Evolutionary conservation across 331 rosid genomes (phyloP).

Genomic region (Saraca asoca): DNA sequence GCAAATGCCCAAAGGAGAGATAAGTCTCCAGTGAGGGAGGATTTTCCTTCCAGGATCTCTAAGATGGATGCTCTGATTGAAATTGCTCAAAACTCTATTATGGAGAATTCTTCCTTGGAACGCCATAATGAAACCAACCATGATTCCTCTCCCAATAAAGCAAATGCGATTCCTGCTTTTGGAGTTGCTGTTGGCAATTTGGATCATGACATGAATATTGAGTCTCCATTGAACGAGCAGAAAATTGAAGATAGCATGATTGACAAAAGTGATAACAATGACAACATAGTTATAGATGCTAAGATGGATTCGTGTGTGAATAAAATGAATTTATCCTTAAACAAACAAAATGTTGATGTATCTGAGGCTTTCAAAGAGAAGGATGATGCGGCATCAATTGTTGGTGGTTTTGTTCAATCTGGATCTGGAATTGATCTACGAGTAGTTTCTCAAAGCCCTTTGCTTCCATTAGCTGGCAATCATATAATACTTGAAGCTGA

Average conservation of each 20-base stretch:
- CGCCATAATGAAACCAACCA: constrained; percentile 34
- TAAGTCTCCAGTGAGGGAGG: constrained; percentile 56
- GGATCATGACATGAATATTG: constrained; percentile 38
- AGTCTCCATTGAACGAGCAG: constrained; percentile 39
- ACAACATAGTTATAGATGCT: constrained; percentile 39
- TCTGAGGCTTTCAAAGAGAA: constrained; percentile 33
- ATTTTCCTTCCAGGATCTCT: constrained; percentile 55
- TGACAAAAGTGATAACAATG: constrained; percentile 33
- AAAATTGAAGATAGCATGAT: constrained; percentile 48
- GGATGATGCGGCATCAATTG: constrained; percentile 34
- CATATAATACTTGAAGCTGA: constrained; percentile 30
- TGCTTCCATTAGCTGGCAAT: constrained; percentile 34
- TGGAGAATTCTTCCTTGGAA: constrained; percentile 55
- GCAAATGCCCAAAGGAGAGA: constrained; percentile 33
- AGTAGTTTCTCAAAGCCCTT: constrained; percentile 36
- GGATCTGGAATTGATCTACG: constrained; percentile 45
- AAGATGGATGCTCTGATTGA: constrained; percentile 81
- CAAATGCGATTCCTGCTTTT: constrained; percentile 27
- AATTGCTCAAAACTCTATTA: constrained; percentile 83
- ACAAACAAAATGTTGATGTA: constrained; percentile 35
- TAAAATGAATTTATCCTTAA: constrained; percentile 29
- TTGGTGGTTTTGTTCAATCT: constrained; percentile 40
- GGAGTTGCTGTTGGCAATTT: constrained; percentile 37
- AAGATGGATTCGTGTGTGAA: constrained; percentile 41
- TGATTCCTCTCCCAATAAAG: constrained; percentile 25